These are phyloP conservation scores for Exophiala calicioides DNA, from an alignment of 2,329 filamentous ascomycete species.

Conservation along the genomic window DNA sequence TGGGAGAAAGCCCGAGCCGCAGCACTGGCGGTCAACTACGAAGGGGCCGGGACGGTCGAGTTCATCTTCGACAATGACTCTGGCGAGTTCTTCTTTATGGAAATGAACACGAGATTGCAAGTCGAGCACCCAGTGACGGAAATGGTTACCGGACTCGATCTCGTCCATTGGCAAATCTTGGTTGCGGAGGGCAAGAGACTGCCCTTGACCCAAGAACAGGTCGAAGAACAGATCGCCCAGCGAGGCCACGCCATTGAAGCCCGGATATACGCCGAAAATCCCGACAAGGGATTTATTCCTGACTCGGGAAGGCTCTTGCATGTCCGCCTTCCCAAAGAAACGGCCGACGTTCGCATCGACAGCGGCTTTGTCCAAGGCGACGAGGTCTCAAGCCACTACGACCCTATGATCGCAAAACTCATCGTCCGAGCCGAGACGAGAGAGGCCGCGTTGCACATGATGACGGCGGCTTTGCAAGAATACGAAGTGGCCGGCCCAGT, in stretches of 20 bases:
- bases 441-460: constrained; percentile 77
- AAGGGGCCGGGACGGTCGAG: constrained; percentile 67
- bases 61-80: constrained; percentile 70
- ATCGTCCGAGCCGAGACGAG: constrained; percentile 83
- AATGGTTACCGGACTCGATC: constrained; percentile 71
- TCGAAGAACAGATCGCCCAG: constrained; percentile 67
- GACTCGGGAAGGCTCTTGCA: constrained; percentile 88
- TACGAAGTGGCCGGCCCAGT: constrained; percentile 92
- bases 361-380: constrained; percentile 90
- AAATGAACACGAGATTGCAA: constrained; percentile 80
- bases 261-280: constrained; percentile 94
- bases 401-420: constrained; percentile 98
- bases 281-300: constrained; percentile 85
- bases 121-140: constrained; percentile 96
- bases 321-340: constrained; percentile 68
- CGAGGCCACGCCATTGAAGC: constrained; percentile 91
- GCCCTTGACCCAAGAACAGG: constrained; percentile 65
- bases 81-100: constrained; percentile 69
- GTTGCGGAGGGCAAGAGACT: constrained; percentile 73
- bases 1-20: constrained; percentile 67
- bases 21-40: constrained; percentile 64
- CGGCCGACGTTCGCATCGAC: constrained; percentile 79
- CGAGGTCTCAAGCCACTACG: constrained; percentile 90
- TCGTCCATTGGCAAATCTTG: constrained; percentile 94
- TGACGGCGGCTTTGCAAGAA: constrained; percentile 75